Base-by-base conservation (phyloP, 192 early-diverging fungal genomes). In the Kickxella alabastrina region DNA sequence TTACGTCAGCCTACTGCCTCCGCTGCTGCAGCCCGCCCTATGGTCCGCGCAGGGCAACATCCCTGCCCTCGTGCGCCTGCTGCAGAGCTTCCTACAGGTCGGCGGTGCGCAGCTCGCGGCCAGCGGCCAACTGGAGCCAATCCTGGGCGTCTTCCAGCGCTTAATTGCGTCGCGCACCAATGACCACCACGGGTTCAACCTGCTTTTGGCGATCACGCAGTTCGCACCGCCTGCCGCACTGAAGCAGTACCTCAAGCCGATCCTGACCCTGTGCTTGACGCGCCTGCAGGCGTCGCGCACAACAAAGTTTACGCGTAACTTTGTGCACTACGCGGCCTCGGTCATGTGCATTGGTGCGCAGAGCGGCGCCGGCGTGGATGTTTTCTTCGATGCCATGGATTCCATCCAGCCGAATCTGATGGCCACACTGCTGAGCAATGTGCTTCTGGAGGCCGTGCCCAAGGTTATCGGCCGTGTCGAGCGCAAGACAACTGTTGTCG, bases 81-180 rank as follows among this genome's bases (percentile, higher is more conserved):
- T 99, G 43, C 85, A 90, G 59, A 83, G 93, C 34, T 97, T 90
- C 65, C 62, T 99, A 56, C 68, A 80, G 31, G 83, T 87, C 37
- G 89, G 87, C 23, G 78, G 87, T 3, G 67, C 57, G 24, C 74
- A 82, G 42, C 82, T 98, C 48, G 77, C 90, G 5, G 75, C 78
- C 18, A 75, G 79, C 22, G 83, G 84, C 29, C 82, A 90, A 35
- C 58, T 99, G 45, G 80, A 83, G 43, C 81, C 90, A 14, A 82
- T 98, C 22, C 80, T 99, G 31, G 97, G 97, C 34, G 86, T 99
- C 7, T 95, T 87, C 70, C 92, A 95, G 63, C 95, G 92, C 47
- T 74, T 99, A 40, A 77, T 97, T 17, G 78, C 86, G 12, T 92
- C 91, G 14, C 82, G 85, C 50, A 48, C 85, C 26, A 90, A 90